Percentiles rank a stretch among this genome's conserved stretches.
phyloP scores from a whole-genome alignment of 2,329 filamentous ascomycete genomes.

The Hymenoscyphus infarciens region DNA sequence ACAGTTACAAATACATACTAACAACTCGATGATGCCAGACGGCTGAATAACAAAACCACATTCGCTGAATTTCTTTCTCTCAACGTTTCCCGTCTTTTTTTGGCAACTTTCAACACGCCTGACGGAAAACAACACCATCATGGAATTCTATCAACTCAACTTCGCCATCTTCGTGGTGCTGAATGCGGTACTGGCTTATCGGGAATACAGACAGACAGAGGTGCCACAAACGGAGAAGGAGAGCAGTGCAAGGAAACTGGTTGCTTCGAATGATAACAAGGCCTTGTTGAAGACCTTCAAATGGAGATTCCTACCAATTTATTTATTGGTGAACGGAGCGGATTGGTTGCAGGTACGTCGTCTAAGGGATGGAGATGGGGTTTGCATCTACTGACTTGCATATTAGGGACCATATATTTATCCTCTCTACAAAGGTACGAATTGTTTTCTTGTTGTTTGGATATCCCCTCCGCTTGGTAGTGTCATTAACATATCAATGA shows the following conservation, averaged over 20 bases:
- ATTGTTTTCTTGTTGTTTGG: not conserved
- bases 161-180: conserved; percentile 20
- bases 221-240: not conserved
- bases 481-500: not conserved
- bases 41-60: not conserved
- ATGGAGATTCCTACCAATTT: conserved; percentile 40
- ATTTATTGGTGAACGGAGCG: conserved; percentile 46
- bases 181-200: conserved; percentile 15
- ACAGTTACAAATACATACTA: not conserved
- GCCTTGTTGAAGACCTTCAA: conserved; percentile 22
- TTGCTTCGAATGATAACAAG: conserved; percentile 8
- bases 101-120: conserved; percentile 3
- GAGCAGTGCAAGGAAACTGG: conserved; percentile 6
- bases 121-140: conserved; percentile 7
- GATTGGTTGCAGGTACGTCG: conserved; percentile 47
- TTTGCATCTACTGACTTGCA: not conserved
- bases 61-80: not conserved
- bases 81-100: not conserved
- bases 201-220: conserved; percentile 10
- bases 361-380: not conserved
- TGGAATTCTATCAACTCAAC: conserved; percentile 26
- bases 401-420: conserved; percentile 30
- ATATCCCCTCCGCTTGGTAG: not conserved
- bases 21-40: not conserved
- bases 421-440: conserved; percentile 29